phyloP scores from a whole-genome alignment of 495 filamentous ascomycete genomes.

The Elasticomyces elasticus region DNA sequence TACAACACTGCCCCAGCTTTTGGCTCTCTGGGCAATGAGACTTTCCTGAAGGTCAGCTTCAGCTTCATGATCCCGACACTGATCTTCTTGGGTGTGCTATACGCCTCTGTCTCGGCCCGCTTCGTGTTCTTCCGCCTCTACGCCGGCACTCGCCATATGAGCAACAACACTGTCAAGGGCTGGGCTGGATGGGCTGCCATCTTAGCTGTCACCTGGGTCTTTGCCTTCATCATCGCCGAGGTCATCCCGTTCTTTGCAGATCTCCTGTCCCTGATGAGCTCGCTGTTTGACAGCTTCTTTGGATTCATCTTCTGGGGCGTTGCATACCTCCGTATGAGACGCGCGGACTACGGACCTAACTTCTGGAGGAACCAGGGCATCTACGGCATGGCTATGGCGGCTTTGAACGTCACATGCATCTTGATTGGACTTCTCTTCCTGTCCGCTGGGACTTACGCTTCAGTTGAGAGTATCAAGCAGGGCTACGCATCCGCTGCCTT shows the following conservation, averaged over 20 bases:
- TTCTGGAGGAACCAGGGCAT: slow-evolving; percentile 51
- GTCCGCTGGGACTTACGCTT: slow-evolving; percentile 60
- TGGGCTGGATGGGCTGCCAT: slow-evolving; percentile 72
- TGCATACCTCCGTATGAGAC: slow-evolving; percentile 74
- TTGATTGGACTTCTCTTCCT: slow-evolving; percentile 66
- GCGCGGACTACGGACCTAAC: slow-evolving; percentile 51
- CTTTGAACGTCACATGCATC: slow-evolving; percentile 61
- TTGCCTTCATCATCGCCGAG: slow-evolving; percentile 75
- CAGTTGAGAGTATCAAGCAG: slow-evolving; percentile 32
- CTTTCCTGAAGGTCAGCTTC: slow-evolving; percentile 74
- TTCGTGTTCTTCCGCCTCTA: slow-evolving; percentile 81
- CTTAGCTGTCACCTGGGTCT: slow-evolving; percentile 60
- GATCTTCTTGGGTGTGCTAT: slow-evolving; percentile 80
- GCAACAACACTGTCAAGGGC: slow-evolving; percentile 66
- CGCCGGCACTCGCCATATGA: slow-evolving; percentile 63
- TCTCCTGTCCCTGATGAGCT: slow-evolving; percentile 74
- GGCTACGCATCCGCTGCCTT: slow-evolving; percentile 29
- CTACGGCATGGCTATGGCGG: slow-evolving; percentile 50
- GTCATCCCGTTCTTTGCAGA: slow-evolving; percentile 87
- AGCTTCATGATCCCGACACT: slow-evolving; percentile 89
- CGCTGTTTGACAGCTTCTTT: slow-evolving; percentile 85
- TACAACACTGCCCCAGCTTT: slow-evolving; percentile 78
- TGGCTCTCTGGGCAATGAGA: slow-evolving; percentile 58
- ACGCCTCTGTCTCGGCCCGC: slow-evolving; percentile 75
- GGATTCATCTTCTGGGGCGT: slow-evolving; percentile 92